Conservation (phyloP, 805 yeast genomes). For the Wickerhamiella kurtzmanii region DNA sequence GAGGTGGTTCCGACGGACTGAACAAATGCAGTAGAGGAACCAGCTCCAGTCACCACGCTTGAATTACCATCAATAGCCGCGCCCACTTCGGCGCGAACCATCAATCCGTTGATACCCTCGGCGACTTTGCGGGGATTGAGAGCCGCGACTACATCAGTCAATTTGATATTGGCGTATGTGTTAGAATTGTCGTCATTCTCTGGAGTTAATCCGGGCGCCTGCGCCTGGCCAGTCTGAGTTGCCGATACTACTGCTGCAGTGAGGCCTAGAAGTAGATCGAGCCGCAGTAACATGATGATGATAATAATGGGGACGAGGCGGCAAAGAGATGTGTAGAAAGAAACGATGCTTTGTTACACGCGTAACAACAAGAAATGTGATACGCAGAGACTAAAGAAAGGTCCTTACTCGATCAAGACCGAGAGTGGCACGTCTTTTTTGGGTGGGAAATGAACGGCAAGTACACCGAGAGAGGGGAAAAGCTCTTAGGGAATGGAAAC, state of each 20-base stretch:
- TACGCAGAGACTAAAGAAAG: no score
- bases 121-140: not conserved
- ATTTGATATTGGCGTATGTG: not conserved
- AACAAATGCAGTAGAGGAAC: not conserved
- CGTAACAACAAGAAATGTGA: no score
- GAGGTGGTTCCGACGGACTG: no score
- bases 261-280: not conserved
- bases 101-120: not conserved
- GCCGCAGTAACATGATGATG: not conserved
- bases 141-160: not conserved
- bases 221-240: not conserved
- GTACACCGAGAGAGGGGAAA: no score
- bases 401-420: no score
- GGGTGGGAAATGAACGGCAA: no score
- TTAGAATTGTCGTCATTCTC: not conserved
- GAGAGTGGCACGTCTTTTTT: no score
- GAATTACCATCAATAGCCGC: not conserved
- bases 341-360: no score
- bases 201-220: not conserved
- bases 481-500: no score
- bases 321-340: no score
- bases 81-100: not conserved
- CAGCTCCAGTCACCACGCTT: not conserved
- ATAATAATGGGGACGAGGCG: no score
- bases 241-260: conserved; percentile 3